Base-by-base conservation (phyloP, 192 early-diverging fungal genomes). In the Allomyces macrogynus region DNA sequence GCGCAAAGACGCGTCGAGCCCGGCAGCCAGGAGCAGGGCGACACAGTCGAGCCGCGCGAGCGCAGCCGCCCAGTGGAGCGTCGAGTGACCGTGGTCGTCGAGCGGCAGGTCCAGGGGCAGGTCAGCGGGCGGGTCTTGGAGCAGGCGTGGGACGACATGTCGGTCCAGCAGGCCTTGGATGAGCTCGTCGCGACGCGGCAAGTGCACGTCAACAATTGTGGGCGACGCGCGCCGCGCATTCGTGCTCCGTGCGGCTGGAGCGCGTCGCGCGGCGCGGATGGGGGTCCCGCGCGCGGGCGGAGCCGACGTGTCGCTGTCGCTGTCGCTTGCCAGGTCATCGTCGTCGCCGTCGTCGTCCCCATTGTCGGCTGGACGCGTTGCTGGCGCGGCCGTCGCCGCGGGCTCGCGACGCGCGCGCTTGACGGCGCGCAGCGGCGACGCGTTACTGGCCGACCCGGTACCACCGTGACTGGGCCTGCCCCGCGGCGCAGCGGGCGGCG, bases 31-130 rank as follows among this genome's bases (percentile, higher is more conserved):
- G 16, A 57, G 49, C 1, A 57, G 49, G 16, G 49, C 49, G 49
- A 57, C 20, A 10, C 49, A 57, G 49, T 80, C 75, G 44, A 90
- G 78, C 49, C 86, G 72, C 0, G 84, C 93, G 23, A 97, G 74
- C 10, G 94, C 89, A 1, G 92, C 87, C 14, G 96, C 92, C 94
- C 94, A 99, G 67, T 99, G 96, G 10, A 97, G 74, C 1, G 91
- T 81, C 0, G 92, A 90, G 73, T 99, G 91, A 14, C 94, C 94
- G 60, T 89, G 89, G 60, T 93, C 91, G 65, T 99, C 96, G 64
- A 99, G 90, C 4, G 84, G 75, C 24, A 93, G 69, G 70, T 96
- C 84, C 25, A 90, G 74, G 49, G 95, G 83, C 23, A 92, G 73
- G 43, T 82, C 82, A 10, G 61, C 24, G 0, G 80, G 75, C 1